Percentiles rank a stretch among this genome's conserved stretches.
Evolutionary conservation across 768 basidiomycete genomes (phyloP).

Genomic region (Mycena latifolia): DNA sequence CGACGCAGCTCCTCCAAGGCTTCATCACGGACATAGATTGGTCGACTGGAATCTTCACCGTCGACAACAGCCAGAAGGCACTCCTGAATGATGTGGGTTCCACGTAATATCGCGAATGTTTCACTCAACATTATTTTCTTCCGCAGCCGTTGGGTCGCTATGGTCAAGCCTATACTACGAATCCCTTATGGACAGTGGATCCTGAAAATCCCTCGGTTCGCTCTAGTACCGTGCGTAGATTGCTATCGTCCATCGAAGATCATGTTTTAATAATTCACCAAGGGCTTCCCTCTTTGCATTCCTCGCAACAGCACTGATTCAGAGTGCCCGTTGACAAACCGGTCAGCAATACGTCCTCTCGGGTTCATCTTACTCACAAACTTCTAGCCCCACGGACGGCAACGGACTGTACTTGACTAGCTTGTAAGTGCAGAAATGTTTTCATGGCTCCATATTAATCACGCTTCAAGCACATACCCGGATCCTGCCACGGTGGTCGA

Average conservation of each 20-base stretch:
- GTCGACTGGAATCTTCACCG: too few species aligned
- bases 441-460: too few species aligned
- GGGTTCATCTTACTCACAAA: background rate
- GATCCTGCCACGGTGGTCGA: slow-evolving; percentile 28
- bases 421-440: background rate
- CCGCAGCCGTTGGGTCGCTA: background rate
- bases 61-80: too few species aligned
- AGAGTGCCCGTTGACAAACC: slow-evolving; percentile 20
- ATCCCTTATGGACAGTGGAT: slow-evolving; percentile 38
- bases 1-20: background rate
- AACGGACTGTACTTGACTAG: too few species aligned
- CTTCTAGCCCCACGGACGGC: background rate
- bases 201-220: slow-evolving; percentile 33
- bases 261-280: too few species aligned
- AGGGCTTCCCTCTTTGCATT: slow-evolving; percentile 28
- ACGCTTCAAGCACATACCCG: slow-evolving; percentile 8
- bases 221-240: slow-evolving; percentile 30
- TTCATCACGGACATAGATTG: too few species aligned
- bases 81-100: too few species aligned
- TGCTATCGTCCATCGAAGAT: background rate
- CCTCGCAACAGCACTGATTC: slow-evolving; percentile 19
- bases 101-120: too few species aligned
- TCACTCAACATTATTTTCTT: too few species aligned
- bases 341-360: background rate
- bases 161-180: background rate